Base-by-base conservation (phyloP, 768 basidiomycete genomes). In the Phallus indusiatus region DNA sequence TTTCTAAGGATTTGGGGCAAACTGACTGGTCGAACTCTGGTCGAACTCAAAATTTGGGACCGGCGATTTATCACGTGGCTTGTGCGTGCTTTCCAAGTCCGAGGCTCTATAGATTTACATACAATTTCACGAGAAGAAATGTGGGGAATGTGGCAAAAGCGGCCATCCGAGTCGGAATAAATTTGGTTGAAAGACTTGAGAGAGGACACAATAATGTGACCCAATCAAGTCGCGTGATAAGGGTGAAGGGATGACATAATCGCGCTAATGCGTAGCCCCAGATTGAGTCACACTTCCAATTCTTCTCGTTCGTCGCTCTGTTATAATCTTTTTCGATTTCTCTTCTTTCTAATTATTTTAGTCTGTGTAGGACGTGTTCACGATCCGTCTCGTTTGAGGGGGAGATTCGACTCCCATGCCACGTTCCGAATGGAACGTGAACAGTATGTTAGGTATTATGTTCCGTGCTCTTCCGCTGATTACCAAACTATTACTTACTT, bases 361-460 rank as follows among this genome's bases (percentile, higher is more conserved):
- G 42, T 42, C n/a, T 42, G 42, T 14, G n/a, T 12, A 5, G 42
- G n/a, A 14, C 42, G 42, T 42, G n/a, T 42, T n/a, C 2, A 14
- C 42, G n/a, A n/a, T 14, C 12, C 42, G 42, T n/a, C 9, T n/a
- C 42, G n/a, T 42, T n/a, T 42, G n/a, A 42, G 42, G 42, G 42
- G 42, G 42, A 3, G 42, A 42, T 14, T 42, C n/a, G 42, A 42
- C 9, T 10, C 42, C 42, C 42, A 56, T 56, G 55, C 22, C 22
- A n/a, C 36, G 57, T 51, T 59, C 57, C 57, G 24, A 59, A 59
- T 59, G 57, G 57, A 59, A 59, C 57, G 57, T 59, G 36, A 59
- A 59, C 28, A 59, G 57, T 59, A 60, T 55, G 53, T 54, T 60
- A 53, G 59, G 53, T 55, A 49, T n/a, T n/a, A n/a, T n/a, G 21